A percentile compares a stretch with the other conserved stretches of the same genome.
Evolutionary conservation across 148 eudicot species (phyloP).

Genomic region (Silene conica): DNA sequence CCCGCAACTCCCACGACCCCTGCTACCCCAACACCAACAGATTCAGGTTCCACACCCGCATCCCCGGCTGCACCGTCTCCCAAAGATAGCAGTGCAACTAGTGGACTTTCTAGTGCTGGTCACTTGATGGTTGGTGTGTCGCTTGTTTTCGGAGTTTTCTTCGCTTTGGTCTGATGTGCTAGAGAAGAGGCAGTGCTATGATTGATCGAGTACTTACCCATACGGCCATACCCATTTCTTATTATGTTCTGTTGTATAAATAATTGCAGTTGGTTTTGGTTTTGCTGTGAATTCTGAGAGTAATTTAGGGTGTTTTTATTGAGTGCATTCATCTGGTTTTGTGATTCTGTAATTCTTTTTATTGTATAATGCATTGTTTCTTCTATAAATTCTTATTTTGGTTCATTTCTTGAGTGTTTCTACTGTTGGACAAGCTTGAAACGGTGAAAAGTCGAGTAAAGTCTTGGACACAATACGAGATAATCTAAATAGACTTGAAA

Average conservation of each 20-base stretch:
- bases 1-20: constrained; percentile 7
- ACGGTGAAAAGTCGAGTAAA: no score
- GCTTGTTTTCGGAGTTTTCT: constrained; percentile 18
- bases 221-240: no score
- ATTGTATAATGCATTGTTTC: neutral
- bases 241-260: neutral
- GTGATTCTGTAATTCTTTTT: neutral
- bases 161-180: constrained; percentile 25
- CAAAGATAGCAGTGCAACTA: constrained; percentile 4
- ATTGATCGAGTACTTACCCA: neutral
- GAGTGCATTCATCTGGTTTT: neutral
- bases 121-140: constrained; percentile 11
- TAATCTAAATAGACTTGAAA: no score
- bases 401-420: no score
- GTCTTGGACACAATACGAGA: no score
- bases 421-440: no score
- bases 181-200: constrained; percentile 34
- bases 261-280: neutral
- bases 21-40: constrained; percentile 2
- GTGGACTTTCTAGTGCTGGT: constrained; percentile 8
- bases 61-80: constrained; percentile 6
- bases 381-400: neutral
- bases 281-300: neutral
- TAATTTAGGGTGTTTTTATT: neutral
- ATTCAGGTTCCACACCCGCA: neutral